Percentiles rank a stretch among this genome's conserved stretches.
Conservation (phyloP, 441 rosid species). For the Euphorbia corollata region DNA sequence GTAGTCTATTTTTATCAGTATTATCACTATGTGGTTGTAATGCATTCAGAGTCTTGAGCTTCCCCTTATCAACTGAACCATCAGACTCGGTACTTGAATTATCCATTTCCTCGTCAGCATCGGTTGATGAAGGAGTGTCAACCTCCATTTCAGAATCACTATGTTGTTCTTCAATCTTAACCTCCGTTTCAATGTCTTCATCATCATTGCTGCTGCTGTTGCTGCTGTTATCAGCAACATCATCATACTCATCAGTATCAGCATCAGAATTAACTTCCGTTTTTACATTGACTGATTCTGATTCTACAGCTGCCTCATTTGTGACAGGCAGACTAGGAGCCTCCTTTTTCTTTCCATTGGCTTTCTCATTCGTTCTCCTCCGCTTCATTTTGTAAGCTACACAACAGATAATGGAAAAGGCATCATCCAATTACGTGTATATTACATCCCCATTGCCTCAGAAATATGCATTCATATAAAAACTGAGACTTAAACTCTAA, state of each 20-base stretch:
- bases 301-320: constrained; percentile 30
- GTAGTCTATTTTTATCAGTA: constrained; percentile 53
- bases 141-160: constrained; percentile 54
- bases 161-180: constrained; percentile 35
- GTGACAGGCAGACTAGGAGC: constrained; percentile 23
- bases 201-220: constrained; percentile 22
- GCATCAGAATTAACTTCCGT: constrained; percentile 47
- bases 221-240: constrained; percentile 17
- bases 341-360: constrained; percentile 34
- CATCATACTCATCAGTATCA: constrained; percentile 24
- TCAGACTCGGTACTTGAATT: constrained; percentile 44
- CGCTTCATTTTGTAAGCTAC: constrained; percentile 56
- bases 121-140: constrained; percentile 68
- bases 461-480: not conserved
- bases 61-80: constrained; percentile 69
- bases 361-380: constrained; percentile 76
- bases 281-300: constrained; percentile 26
- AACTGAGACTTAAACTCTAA: not conserved
- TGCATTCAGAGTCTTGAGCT: constrained; percentile 58
- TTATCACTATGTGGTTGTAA: constrained; percentile 56
- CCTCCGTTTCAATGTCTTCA: constrained; percentile 21
- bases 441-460: not conserved
- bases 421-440: not conserved
- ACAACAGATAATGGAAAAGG: not conserved
- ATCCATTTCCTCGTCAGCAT: constrained; percentile 51